Evolutionary conservation across 176 grass and related monocot species (phyloP), one percentile per base, ranked within the genome.

Genomic region (Phyllostachys edulis): DNA sequence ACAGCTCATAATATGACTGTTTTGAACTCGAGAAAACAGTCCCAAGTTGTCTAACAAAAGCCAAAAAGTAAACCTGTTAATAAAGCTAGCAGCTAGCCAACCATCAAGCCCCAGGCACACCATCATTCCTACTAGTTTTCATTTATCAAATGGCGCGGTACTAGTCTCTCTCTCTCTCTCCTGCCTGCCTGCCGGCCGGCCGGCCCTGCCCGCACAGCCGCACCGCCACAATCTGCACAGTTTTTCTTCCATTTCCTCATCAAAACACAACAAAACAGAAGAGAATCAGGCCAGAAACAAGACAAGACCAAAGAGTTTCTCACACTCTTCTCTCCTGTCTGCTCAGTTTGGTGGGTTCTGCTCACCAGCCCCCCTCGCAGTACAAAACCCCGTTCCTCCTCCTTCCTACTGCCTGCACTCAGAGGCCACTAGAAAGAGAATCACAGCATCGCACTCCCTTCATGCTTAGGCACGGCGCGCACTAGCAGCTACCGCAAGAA

Each of bases 331-430:
- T 64, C 70, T 86, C 73, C 57, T 73, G 88, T 73, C 84, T 79
- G 39, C 59, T 79, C 42, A 18, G 79, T 80, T 90, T 87, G 85
- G 89, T 87, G 75, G 69, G 61, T 84, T 90, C 85, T 87, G 80
- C 75, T 90, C 85, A 90, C 75, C 89, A 44, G 84, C 6, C 16
- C 75, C 41, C 41, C 4, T 79, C 68, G 16, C 80, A 60, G 49
- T 74, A 84, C 80, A 90, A 75, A 75, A 64, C 80, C 15, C 86
- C 79, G 46, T 74, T 39, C 71, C 77, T 16, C 32, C 34, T 39
- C 71, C 82, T 16, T 40, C 34, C 37, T 47, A 4, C 84, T 49
- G 24, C 26, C 84, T 76, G 38, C 49, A 49, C 49, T 20, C 62
- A 11, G 70, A 76, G 64, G 15, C 36, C 37, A 63, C 14, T 37